A percentile compares a stretch with the other conserved stretches of the same genome.
Conservation (phyloP, 1,139 yeast species). For the Blastobotrys buckinghamii region DNA sequence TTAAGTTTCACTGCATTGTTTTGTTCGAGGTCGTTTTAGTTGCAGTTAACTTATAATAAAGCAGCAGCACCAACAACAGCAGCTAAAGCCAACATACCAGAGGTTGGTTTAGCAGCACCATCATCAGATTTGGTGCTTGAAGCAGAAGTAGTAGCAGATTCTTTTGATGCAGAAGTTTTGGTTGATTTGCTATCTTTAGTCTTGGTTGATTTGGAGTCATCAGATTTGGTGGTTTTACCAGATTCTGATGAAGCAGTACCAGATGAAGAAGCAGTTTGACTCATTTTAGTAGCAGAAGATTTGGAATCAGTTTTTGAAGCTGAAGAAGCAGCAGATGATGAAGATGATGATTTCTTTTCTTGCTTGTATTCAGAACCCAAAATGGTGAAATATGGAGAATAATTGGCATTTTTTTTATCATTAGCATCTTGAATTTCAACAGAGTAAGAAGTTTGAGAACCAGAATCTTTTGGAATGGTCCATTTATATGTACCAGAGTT, state of each 20-base stretch:
- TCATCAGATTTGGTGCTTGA: constrained; percentile 12
- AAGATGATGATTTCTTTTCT: constrained; percentile 24
- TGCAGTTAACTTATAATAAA: constrained; percentile 9
- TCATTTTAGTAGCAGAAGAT: constrained; percentile 16
- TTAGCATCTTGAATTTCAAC: constrained; percentile 30
- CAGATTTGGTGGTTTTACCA: constrained; percentile 11
- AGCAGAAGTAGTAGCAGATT: constrained; percentile 16
- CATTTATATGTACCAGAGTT: constrained; percentile 31
- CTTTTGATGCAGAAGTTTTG: constrained; percentile 21
- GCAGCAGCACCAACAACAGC: constrained; percentile 22
- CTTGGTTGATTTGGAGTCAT: constrained; percentile 15
- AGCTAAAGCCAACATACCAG: constrained; percentile 12
- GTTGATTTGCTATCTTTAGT: constrained; percentile 17
- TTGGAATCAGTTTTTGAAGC: constrained; percentile 17
- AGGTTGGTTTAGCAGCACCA: constrained; percentile 13
- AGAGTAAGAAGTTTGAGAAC: constrained; percentile 30
- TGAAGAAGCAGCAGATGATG: constrained; percentile 21
- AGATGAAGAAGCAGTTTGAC: constrained; percentile 16
- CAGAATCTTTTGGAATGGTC: constrained; percentile 24
- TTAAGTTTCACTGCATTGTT: neutral
- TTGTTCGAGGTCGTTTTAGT: no score
- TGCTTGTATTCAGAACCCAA: constrained; percentile 13
- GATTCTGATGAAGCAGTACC: constrained; percentile 18
- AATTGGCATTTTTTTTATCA: constrained; percentile 23
- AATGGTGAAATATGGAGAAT: constrained; percentile 31